These are phyloP conservation scores for Lonicera japonica DNA, from an alignment of 129 eudicot genomes.

Conservation along the genomic window DNA sequence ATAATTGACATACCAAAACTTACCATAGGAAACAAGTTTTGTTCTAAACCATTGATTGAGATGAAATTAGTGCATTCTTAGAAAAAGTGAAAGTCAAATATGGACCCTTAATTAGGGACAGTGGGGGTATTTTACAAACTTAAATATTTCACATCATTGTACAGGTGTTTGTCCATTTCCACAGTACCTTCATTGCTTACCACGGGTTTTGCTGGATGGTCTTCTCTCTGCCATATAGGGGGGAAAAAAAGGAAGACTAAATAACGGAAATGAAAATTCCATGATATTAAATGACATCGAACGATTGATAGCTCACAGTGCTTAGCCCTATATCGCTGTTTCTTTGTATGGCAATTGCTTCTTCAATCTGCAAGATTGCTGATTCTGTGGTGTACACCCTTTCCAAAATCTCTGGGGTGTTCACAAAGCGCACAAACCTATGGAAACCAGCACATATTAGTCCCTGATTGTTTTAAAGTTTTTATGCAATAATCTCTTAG, in stretches of 20 bases:
- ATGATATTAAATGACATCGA: background rate
- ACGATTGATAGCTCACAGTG: slow-evolving; percentile 21
- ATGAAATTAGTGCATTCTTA: no score
- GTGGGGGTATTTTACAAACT: no score
- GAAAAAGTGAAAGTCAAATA: no score
- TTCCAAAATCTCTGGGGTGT: slow-evolving; percentile 93
- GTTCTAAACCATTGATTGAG: no score
- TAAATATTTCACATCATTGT: no score
- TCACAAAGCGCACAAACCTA: slow-evolving; percentile 98
- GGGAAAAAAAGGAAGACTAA: slow-evolving; percentile 3
- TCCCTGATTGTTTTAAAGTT: no score
- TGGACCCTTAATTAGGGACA: no score
- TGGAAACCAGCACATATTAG: slow-evolving; percentile 16
- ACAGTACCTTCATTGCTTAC: slow-evolving; percentile 53
- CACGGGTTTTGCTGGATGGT: slow-evolving; percentile 39
- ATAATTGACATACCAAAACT: no score
- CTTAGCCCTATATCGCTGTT: slow-evolving; percentile 36
- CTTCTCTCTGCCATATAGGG: slow-evolving; percentile 42
- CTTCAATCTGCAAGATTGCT: slow-evolving; percentile 78
- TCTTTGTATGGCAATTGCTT: slow-evolving; percentile 67
- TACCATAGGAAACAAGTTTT: no score
- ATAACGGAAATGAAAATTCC: background rate
- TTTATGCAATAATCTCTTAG: no score
- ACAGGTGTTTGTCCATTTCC: background rate
- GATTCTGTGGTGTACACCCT: slow-evolving; percentile 89